Conservation (phyloP, 2,329 filamentous ascomycete genomes). For the Fusarium piperis region DNA sequence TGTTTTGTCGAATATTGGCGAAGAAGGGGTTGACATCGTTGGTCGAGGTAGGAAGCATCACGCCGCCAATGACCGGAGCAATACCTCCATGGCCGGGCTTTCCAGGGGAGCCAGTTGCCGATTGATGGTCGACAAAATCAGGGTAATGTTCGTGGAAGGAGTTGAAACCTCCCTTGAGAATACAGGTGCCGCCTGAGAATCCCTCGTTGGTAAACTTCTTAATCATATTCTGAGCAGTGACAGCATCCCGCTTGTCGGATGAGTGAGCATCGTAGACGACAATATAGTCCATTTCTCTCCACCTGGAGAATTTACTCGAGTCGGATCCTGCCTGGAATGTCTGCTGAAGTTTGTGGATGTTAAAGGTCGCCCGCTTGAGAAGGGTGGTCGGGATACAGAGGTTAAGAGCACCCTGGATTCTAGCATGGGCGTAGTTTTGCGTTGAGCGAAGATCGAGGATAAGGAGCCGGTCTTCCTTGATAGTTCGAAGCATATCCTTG, state of each 20-base stretch:
- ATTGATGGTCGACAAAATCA: conserved; percentile 66
- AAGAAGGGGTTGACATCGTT: conserved; percentile 89
- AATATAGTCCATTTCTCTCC: conserved; percentile 79
- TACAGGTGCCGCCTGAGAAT: conserved; percentile 76
- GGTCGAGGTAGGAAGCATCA: conserved; percentile 77
- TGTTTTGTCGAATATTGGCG: conserved; percentile 94
- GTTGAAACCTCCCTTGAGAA: conserved; percentile 84
- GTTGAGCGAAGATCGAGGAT: conserved; percentile 88
- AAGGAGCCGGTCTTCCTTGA: conserved; percentile 61
- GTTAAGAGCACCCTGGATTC: conserved; percentile 84
- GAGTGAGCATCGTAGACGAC: conserved; percentile 89
- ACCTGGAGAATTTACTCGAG: conserved; percentile 77
- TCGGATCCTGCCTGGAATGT: conserved; percentile 82
- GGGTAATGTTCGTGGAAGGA: conserved; percentile 77
- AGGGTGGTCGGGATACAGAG: conserved; percentile 95
- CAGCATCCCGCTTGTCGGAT: conserved; percentile 80
- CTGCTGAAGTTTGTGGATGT: conserved; percentile 84
- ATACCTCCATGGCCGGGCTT: conserved; percentile 60
- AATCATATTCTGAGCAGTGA: conserved; percentile 83
- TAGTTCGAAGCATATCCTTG: conserved; percentile 62
- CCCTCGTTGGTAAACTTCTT: conserved; percentile 92
- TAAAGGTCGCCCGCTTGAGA: conserved; percentile 89
- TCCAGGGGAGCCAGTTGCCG: conserved; percentile 48
- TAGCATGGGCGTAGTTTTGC: conserved; percentile 79
- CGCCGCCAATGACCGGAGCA: conserved; percentile 85